Base-by-base conservation (phyloP, 495 filamentous ascomycete genomes). In the Aspergillus egyptiacus region DNA sequence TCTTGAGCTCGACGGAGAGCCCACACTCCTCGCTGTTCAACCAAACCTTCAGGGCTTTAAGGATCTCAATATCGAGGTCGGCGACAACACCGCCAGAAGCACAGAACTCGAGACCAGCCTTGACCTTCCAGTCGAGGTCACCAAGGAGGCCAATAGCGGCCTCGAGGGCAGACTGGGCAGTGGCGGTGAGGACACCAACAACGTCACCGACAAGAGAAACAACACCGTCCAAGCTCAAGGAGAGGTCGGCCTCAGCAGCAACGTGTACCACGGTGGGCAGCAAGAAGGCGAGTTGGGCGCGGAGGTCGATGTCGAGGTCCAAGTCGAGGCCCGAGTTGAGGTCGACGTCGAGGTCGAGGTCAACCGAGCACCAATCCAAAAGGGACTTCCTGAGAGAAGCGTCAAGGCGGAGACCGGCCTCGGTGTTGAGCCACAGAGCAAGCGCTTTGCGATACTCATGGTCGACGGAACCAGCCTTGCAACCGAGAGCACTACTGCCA, bases 171-270 rank as follows among this genome's bases (percentile, higher is more conserved):
- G 59, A 22, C 58, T 70, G 68, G 15, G 58, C 54, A 17, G 55
- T 59, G 30, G 53, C 52, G 44, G 53, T 65, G 35, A 74, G 63
- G 42, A 69, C 64, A 40, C 56, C 60, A 13, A 55, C 49, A 36
- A 55, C 59, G 11, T 67, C 54, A 11, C 61, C 58, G 37, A 57
- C 24, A 24, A 62, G 44, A 10, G 50, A 44, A 47, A 71, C 66
- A 48, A 74, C 69, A 65, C 70, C 70, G 10, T 72, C 68, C 18
- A 72, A 17, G 28, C 62, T 70, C 23, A 72, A 68, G 36, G 61
- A 64, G 32, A 72, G 59, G 9, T 64, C 59, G 24, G 62, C 66
- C 59, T 70, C 58, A 40, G 69, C 67, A 32, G 69, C 67, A 31
- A 68, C 57, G 20, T 61, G 54, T 34, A 67, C 66, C 43, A 56